A percentile compares a stretch with the other conserved stretches of the same genome.
Conservation (phyloP, 139 green algal genomes). For the Desmodesmus armatus region DNA sequence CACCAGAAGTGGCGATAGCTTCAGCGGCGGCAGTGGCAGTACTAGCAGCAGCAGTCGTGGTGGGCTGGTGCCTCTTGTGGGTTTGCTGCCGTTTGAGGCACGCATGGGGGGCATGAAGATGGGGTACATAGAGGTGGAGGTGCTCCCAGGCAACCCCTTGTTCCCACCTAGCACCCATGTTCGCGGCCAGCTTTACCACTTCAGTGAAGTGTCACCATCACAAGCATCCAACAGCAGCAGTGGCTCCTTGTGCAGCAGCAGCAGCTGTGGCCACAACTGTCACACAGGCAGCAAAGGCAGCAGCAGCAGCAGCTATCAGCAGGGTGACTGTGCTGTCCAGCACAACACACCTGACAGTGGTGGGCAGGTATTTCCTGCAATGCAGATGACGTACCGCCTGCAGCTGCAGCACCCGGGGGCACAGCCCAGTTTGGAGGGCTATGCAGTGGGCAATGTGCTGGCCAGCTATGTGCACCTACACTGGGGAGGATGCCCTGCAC, state of each 20-base stretch:
- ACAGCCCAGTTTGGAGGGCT: conserved; percentile 68
- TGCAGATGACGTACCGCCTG: conserved; percentile 11
- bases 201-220: conserved; percentile 61
- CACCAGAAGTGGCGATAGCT: background rate
- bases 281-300: background rate
- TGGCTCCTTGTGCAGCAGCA: background rate
- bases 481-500: conserved; percentile 74
- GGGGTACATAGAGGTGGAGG: conserved; percentile 85
- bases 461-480: conserved; percentile 89
- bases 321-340: background rate
- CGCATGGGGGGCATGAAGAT: conserved; percentile 72
- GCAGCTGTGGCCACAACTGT: background rate
- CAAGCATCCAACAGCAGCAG: background rate
- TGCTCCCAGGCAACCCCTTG: conserved; percentile 57
- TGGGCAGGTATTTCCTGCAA: no score
- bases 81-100: conserved; percentile 86
- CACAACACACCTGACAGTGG: no score
- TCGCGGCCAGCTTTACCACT: conserved; percentile 85
- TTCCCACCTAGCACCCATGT: conserved; percentile 67
- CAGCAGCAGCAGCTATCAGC: background rate
- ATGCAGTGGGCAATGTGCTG: conserved; percentile 70
- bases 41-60: background rate
- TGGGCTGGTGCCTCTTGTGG: conserved; percentile 51
- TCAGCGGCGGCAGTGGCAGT: conserved; percentile 16
- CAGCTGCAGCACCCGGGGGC: conserved; percentile 1